These are phyloP conservation scores for Lactarius sp. DNA, from an alignment of 768 basidiomycete genomes.

Conservation along the genomic window DNA sequence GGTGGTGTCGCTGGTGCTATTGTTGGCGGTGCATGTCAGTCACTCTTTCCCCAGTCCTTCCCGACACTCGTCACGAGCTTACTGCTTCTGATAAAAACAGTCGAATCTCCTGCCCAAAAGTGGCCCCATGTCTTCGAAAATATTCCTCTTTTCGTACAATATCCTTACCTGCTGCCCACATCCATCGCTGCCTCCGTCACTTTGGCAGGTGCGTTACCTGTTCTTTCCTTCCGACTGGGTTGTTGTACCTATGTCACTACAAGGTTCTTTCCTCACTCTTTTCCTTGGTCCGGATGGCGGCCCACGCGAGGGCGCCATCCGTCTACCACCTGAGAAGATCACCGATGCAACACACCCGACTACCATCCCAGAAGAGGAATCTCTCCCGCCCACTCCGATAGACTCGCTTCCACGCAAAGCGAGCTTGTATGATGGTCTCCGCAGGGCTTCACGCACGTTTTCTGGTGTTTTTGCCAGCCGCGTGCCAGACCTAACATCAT, in stretches of 20 bases:
- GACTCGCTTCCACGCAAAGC: constrained; percentile 27
- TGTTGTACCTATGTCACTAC: neutral
- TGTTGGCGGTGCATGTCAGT: constrained; percentile 76
- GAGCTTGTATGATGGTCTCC: constrained; percentile 25
- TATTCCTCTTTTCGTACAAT: constrained; percentile 61
- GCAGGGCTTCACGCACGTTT: constrained; percentile 44
- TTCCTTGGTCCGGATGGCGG: constrained; percentile 93
- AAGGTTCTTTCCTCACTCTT: constrained; percentile 81
- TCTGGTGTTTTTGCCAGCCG: constrained; percentile 57
- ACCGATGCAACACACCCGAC: constrained; percentile 36
- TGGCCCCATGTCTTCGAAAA: constrained; percentile 74
- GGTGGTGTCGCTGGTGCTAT: constrained; percentile 85
- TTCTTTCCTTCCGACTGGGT: neutral
- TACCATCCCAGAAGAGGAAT: constrained; percentile 65
- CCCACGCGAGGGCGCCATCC: constrained; percentile 79
- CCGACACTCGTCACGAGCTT: constrained; percentile 7
- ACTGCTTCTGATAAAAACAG: constrained; percentile 36
- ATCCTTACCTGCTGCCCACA: constrained; percentile 91
- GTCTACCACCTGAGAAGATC: constrained; percentile 72
- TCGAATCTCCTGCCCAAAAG: constrained; percentile 80
- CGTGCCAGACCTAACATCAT: constrained; percentile 38
- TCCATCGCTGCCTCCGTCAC: constrained; percentile 72
- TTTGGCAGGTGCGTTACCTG: constrained; percentile 50
- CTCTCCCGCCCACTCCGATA: constrained; percentile 41
- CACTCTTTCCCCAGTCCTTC: neutral